Conservation (phyloP, 2,329 filamentous ascomycete genomes). For the Sphaerulina vaccinii region DNA sequence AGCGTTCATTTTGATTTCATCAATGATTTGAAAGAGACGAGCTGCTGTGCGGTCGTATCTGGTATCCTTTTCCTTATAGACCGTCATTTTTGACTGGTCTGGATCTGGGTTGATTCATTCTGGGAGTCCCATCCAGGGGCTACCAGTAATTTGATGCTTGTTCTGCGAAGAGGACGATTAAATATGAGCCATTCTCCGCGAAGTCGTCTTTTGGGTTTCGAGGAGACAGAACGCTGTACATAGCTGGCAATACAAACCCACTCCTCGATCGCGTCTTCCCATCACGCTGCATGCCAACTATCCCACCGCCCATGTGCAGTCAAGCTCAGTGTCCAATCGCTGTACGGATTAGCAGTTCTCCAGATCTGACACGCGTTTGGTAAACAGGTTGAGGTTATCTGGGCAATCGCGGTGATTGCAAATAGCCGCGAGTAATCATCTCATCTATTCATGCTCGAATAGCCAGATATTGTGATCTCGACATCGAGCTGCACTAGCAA, state of each 20-base stretch:
- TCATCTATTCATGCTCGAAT: no score
- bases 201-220: slow-evolving; percentile 4
- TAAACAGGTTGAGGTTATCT: no score
- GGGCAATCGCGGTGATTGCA: no score
- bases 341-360: no score
- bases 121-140: slow-evolving; percentile 15
- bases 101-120: slow-evolving; percentile 34
- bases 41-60: slow-evolving; percentile 35
- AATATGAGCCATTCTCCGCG: background rate
- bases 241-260: slow-evolving; percentile 18
- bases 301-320: no score
- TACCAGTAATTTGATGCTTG: slow-evolving; percentile 21
- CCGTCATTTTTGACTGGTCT: slow-evolving; percentile 9
- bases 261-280: slow-evolving; percentile 3
- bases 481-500: no score
- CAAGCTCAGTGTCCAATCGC: no score
- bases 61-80: slow-evolving; percentile 37
- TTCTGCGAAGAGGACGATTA: background rate
- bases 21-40: slow-evolving; percentile 29
- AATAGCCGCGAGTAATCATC: no score
- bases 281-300: no score
- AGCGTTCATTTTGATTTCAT: slow-evolving; percentile 25
- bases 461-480: no score
- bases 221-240: slow-evolving; percentile 25
- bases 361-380: no score